Evolutionary conservation across 805 yeast genomes (phyloP), one percentile per base, ranked within the genome.

Genomic region (Candida maris): DNA sequence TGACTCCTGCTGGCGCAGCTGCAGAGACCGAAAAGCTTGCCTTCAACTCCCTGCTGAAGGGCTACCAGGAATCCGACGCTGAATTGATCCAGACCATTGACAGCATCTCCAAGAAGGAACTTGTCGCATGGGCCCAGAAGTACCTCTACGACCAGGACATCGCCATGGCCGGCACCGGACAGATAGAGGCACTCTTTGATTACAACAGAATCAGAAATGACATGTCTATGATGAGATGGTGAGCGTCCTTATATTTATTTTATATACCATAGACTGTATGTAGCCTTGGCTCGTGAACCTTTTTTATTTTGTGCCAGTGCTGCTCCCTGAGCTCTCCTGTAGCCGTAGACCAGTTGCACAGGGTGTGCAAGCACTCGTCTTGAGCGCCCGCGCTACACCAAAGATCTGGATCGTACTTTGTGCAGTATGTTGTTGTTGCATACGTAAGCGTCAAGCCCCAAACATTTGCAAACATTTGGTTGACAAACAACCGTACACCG

Each of bases 201-300:
- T 85, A 85, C 78, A 72, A 70, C 77, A 81, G 91, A 79, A 68
- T 79, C 64, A 82, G 95, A 81, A 81, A 80, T 67, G 89, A 82
- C 57, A 85, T 85, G 88, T 77, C 93, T 56, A 76, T 82, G 85
- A 71, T 83, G 80, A 84, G 94, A 82, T 77, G 82, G 82, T 77
- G 62, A 63, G 16, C 42, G 18, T 6, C 20, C 17, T 20, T 14
- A 25, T 17, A 28, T 28, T 28, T 28, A 28, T 28, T 28, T n/a
- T 28, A 28, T 15, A 28, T 18, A 16, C 21, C 31, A 28, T 28
- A 28, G 31, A 28, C 21, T 18, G 24, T 21, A 21, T n/a, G n/a
- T n/a, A n/a, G n/a, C n/a, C n/a, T n/a, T n/a, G n/a, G n/a, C n/a
- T n/a, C n/a, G n/a, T n/a, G n/a, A n/a, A n/a, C n/a, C n/a, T n/a